Base-by-base conservation (phyloP, 371 early-diverging fungal genomes). In the Mortierella sp. region DNA sequence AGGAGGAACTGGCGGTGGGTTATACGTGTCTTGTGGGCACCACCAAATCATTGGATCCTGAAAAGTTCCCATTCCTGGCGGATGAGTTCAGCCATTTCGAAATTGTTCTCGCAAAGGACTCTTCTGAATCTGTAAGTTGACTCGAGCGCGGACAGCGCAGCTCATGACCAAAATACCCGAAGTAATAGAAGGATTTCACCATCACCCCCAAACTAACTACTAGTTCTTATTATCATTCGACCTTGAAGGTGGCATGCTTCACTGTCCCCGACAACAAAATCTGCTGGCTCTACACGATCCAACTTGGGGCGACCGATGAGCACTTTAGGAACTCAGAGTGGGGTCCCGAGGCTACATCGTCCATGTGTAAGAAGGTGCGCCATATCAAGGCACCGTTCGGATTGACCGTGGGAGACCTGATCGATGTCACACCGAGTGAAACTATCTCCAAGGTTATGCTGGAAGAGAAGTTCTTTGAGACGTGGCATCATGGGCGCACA, bases 401-500 rank as follows among this genome's bases (percentile, higher is more conserved):
- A 0, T 34, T 53, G 54, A 59, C 58, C 13, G 41, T 72, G 55
- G 73, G 63, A 0, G 62, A 72, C 0, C 34, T 66, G 27, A 66
- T 72, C 28, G 73, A 72, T 50, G 45, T 24, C 9, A 66, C 73
- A 1, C 55, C 58, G 0, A 60, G 28, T 49, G 67, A 66, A 9
- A 22, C 54, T 7, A 54, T 72, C 54, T 61, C 67, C 27, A 72
- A 66, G 43, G 73, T 72, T 24, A 66, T 62, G 62, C 37, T 72
- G 14, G 70, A 70, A 21, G 68, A 67, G 17, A 63, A 70, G 50
- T 37, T 63, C 5, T 58, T 58, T 21, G 39, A 60, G 53, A 71
- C 60, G 0, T 71, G 65, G 65, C 34, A 39, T 37, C 54, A 70
- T 51, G 39, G 56, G 22, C 63, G 64, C 1, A 63, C 60, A 14